phyloP scores from a whole-genome alignment of 2,329 filamentous ascomycete genomes.

The Elsinoe necatrix region DNA sequence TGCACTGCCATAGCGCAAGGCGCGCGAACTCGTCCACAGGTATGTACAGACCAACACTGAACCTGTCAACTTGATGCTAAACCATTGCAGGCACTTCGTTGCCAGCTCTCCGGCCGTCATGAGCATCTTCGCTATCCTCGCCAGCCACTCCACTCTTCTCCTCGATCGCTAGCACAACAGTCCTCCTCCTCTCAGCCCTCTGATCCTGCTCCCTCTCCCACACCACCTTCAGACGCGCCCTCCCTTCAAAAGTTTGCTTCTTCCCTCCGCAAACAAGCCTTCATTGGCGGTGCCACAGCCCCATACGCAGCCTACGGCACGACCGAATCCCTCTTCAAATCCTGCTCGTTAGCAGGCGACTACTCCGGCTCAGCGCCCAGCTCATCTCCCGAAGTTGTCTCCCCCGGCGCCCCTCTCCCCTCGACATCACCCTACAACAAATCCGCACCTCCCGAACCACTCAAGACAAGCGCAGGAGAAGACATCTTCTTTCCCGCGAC shows the following conservation, averaged over 20 bases:
- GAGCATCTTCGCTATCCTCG: background rate
- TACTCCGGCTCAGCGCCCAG: conserved; percentile 44
- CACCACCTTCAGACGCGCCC: conserved; percentile 4
- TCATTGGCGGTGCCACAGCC: conserved; percentile 39
- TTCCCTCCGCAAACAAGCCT: conserved; percentile 18
- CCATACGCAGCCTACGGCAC: conserved; percentile 72
- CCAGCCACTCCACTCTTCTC: background rate
- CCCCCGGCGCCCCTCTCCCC: background rate
- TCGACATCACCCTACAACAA: conserved; percentile 12
- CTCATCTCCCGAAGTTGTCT: background rate
- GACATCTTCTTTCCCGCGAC: conserved; percentile 57
- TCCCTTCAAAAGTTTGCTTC: conserved; percentile 18
- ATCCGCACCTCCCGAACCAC: conserved; percentile 57
- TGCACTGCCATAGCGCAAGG: conserved; percentile 4
- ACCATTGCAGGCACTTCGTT: conserved; percentile 15
- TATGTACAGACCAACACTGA: conserved; percentile 12
- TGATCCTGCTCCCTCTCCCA: background rate
- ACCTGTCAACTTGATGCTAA: background rate
- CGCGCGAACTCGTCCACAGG: conserved; percentile 14
- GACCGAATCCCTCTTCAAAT: conserved; percentile 69
- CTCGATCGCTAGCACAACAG: background rate
- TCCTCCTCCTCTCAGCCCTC: background rate
- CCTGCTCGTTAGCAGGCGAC: conserved; percentile 62
- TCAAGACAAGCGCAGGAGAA: conserved; percentile 67
- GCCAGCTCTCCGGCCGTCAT: background rate